These are phyloP conservation scores for Diaporthe destruens DNA, from an alignment of 2,329 filamentous ascomycete genomes.

Conservation along the genomic window DNA sequence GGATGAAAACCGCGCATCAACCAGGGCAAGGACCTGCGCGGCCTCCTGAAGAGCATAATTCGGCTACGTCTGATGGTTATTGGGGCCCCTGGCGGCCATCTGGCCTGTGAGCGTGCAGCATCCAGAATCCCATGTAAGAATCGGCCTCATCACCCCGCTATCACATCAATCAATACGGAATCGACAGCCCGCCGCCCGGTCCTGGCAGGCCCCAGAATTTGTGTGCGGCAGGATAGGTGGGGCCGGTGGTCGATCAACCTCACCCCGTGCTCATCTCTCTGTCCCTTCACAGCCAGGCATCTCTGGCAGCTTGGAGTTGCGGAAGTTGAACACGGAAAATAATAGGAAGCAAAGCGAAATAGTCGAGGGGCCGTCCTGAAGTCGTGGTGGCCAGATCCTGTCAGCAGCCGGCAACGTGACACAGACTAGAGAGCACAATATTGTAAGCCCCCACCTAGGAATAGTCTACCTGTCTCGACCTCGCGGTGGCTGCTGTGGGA, in stretches of 20 bases:
- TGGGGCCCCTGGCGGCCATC: constrained; percentile 28
- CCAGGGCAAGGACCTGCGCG: constrained; percentile 34
- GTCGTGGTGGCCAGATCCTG: neutral
- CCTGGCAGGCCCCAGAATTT: constrained; percentile 5
- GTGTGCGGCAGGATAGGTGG: constrained; percentile 23
- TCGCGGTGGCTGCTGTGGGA: neutral
- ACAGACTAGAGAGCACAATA: neutral
- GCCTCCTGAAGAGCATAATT: constrained; percentile 42
- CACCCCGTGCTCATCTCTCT: constrained; percentile 21
- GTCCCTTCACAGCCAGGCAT: neutral
- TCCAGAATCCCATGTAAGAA: constrained; percentile 10
- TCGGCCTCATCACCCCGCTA: constrained; percentile 14
- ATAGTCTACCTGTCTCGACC: neutral
- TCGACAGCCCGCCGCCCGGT: constrained; percentile 7
- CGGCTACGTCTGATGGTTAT: constrained; percentile 29
- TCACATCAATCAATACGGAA: constrained; percentile 32
- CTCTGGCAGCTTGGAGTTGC: constrained; percentile 1
- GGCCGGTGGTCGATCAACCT: constrained; percentile 28
- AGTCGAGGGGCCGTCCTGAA: neutral
- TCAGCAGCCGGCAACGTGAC: constrained; percentile 8
- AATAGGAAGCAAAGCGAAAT: neutral
- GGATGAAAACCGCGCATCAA: constrained; percentile 13
- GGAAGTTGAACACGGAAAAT: constrained; percentile 27
- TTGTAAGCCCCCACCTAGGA: neutral
- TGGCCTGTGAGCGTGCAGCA: constrained; percentile 21